phyloP scores from a whole-genome alignment of 305 asterid species.

The Fraxinus baroniana region DNA sequence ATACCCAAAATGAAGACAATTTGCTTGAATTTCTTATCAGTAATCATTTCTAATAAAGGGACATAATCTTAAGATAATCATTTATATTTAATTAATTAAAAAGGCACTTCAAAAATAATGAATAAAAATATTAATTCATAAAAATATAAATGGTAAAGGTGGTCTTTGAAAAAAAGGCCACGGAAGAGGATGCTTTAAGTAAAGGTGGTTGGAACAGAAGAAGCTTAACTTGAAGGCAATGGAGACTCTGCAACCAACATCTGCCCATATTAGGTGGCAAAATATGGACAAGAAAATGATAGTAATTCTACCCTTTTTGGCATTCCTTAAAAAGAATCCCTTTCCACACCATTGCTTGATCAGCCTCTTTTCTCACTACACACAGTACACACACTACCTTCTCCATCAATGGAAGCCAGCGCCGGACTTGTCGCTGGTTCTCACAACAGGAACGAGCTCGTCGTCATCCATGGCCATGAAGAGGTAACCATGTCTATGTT shows the following conservation, averaged over 20 bases:
- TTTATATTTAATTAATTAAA: conserved; percentile 3
- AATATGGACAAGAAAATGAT: conserved; percentile 33
- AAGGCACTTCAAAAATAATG: conserved; percentile 16
- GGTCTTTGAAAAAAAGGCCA: not conserved
- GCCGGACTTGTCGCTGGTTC: conserved; percentile 99
- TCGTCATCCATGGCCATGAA: conserved; percentile 97
- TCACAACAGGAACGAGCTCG: conserved; percentile 96
- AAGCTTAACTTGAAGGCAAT: conserved; percentile 96
- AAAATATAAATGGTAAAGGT: not conserved
- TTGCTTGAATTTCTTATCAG: not conserved
- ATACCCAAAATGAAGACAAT: not conserved
- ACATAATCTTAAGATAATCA: conserved; percentile 4
- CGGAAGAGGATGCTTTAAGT: conserved; percentile 15
- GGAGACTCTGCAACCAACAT: conserved; percentile 96
- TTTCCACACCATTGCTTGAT: conserved; percentile 38
- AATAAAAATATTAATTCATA: not conserved
- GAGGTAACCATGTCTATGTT: conserved; percentile 54
- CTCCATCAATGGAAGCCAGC: conserved; percentile 78
- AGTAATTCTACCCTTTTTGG: conserved; percentile 30
- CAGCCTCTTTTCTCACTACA: conserved; percentile 23
- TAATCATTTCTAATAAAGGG: conserved; percentile 17
- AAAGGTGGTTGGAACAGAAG: conserved; percentile 57
- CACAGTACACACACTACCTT: conserved; percentile 10
- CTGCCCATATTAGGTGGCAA: conserved; percentile 49
- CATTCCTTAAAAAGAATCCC: conserved; percentile 48